phyloP scores from a whole-genome alignment of 129 eudicot genomes.

The Smallanthus sonchifolius region DNA sequence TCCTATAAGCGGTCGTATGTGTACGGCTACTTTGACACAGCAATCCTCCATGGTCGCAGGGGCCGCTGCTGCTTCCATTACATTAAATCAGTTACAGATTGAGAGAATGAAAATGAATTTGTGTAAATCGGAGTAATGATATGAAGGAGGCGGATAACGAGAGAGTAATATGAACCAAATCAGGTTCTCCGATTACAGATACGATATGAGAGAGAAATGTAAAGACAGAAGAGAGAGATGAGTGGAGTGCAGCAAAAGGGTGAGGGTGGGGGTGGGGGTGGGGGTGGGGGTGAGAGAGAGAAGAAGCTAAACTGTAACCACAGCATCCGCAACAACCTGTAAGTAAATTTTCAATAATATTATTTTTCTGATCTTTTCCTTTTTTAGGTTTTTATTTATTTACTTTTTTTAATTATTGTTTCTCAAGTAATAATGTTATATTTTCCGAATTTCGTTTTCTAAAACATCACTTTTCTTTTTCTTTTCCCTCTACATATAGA shows the following conservation, averaged over 20 bases:
- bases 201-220: slow-evolving; percentile 7
- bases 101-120: slow-evolving; percentile 4
- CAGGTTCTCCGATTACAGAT: not conserved
- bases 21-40: slow-evolving; percentile 94
- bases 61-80: slow-evolving; percentile 51
- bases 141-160: not conserved
- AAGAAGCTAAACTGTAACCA: slow-evolving; percentile 28
- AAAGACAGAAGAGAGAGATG: slow-evolving; percentile 20
- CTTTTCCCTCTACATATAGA: too few relatives aligned
- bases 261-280: slow-evolving; percentile 3
- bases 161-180: not conserved
- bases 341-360: slow-evolving; percentile 5
- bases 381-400: not conserved
- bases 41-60: slow-evolving; percentile 60
- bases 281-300: too few relatives aligned
- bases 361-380: not conserved
- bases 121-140: not conserved
- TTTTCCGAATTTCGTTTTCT: too few relatives aligned
- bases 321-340: slow-evolving; percentile 36
- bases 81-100: slow-evolving; percentile 16
- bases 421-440: too few relatives aligned
- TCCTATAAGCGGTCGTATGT: slow-evolving; percentile 82
- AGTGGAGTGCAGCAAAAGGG: slow-evolving; percentile 38
- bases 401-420: too few relatives aligned
- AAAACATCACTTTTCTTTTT: too few relatives aligned